Evolutionary conservation across 75 land plant genomes (phyloP).

Genomic region (Pinus taeda): DNA sequence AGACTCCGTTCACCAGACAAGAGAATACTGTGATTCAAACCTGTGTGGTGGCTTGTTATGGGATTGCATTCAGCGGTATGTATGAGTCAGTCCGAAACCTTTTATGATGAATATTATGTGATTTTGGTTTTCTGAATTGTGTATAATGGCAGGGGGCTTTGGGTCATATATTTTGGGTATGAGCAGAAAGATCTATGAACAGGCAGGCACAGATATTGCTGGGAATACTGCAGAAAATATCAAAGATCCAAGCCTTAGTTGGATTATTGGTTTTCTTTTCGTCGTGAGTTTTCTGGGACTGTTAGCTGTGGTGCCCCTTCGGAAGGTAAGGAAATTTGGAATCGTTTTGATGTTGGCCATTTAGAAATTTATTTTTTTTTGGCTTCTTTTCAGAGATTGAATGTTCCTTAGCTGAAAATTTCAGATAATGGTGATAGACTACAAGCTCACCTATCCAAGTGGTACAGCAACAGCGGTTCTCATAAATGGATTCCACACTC

Average conservation of each 20-base stretch:
- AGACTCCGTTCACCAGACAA: constrained; percentile 51
- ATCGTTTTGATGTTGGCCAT: not conserved
- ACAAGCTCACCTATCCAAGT: constrained; percentile 89
- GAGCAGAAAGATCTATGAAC: constrained; percentile 17
- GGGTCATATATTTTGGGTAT: constrained; percentile 36
- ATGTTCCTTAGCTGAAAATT: too few species aligned
- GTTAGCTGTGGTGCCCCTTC: constrained; percentile 30
- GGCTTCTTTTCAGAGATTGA: too few species aligned
- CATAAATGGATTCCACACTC: constrained; percentile 92
- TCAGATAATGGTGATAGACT: constrained; percentile 83
- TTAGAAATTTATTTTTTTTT: not conserved
- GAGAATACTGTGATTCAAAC: constrained; percentile 71
- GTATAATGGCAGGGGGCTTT: constrained; percentile 33
- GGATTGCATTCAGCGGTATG: constrained; percentile 54
- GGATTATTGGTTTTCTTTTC: constrained; percentile 33
- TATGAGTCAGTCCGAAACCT: not conserved
- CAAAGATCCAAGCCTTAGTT: constrained; percentile 16
- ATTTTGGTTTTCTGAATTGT: not conserved
- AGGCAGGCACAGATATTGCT: not conserved
- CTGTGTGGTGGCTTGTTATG: constrained; percentile 56
- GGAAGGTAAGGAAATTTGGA: constrained; percentile 28
- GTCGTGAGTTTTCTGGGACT: constrained; percentile 23
- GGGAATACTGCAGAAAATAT: constrained; percentile 17
- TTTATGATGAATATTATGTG: not conserved
- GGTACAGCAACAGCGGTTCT: constrained; percentile 94